Base-by-base conservation (phyloP, 2,329 filamentous ascomycete species). In the Arthrobotrys pseudoclavata region DNA sequence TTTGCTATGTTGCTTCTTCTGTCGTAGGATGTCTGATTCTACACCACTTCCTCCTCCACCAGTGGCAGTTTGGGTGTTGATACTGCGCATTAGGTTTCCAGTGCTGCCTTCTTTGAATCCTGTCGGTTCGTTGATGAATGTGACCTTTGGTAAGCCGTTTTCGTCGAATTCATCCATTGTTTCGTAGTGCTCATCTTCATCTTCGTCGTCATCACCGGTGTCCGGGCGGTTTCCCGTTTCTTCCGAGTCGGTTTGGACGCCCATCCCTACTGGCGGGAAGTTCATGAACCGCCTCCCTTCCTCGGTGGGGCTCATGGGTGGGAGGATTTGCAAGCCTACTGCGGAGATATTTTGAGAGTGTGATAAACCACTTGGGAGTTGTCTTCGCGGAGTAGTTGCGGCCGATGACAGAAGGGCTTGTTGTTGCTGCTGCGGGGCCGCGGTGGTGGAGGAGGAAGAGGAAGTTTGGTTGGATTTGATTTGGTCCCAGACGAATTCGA, bases 401-500 rank as follows among this genome's bases (percentile, higher is more conserved):
- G 68, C 64, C 3, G 79, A 78, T n/a, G 26, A 61, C 31, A 60
- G 60, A 5, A 22, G 68, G 12, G 6, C 82, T 70, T 26, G 80
- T 79, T 45, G 79, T 80, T 55, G 50, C 22, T 67, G 63, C 18
- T 20, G 22, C 15, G 79, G 80, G 13, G 48, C 20, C 22, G 31
- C 63, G 2, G 79, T 48, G 81, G 84, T 4, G 81, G 87, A 83
- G 45, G 90, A 85, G 42, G 91, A 90, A 18, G 88, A 89, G 3
- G 91, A 89, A 10, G 89, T 84, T 7, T 87, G 89, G 81, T 95
- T 97, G 81, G 91, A 91, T 84, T 96, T 97, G 81, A 99, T 95
- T 84, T 98, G 96, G 81, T 97, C 94, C 96, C 96, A 99, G 45
- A 99, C 95, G 82, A 98, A 99, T 84, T 99, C 96, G n/a, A 99